These are phyloP conservation scores for Penicillium atrosanguineum DNA, from an alignment of 495 filamentous ascomycete species.

Conservation along the genomic window DNA sequence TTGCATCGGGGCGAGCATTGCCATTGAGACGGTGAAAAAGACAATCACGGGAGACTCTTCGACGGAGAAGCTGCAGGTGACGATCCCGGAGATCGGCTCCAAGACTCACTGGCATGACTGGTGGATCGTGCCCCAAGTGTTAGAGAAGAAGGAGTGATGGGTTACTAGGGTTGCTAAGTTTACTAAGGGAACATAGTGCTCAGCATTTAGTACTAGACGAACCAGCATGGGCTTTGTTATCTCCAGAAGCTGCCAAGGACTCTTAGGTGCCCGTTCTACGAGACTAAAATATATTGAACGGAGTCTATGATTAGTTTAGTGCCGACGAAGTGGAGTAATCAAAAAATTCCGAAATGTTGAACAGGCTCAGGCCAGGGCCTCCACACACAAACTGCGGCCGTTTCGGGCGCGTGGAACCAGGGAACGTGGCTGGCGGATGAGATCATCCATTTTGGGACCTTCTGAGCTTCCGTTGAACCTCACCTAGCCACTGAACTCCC, in stretches of 20 bases:
- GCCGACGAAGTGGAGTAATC: not conserved
- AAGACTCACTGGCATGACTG: constrained; percentile 65
- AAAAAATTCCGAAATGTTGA: not conserved
- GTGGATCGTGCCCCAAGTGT: constrained; percentile 74
- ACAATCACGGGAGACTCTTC: constrained; percentile 21
- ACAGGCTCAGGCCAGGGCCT: constrained; percentile 6
- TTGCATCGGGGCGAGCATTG: constrained; percentile 65
- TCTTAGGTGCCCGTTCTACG: no score
- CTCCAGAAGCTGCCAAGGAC: no score
- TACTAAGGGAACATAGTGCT: no score
- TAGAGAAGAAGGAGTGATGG: constrained; percentile 13
- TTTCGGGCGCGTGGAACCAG: constrained; percentile 12
- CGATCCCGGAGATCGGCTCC: constrained; percentile 51
- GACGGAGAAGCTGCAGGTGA: constrained; percentile 34
- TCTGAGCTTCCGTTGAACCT: not conserved
- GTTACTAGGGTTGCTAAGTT: not conserved
- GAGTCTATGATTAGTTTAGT: no score
- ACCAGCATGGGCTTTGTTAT: no score
- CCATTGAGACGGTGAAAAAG: constrained; percentile 57
- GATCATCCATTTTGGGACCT: constrained; percentile 15
- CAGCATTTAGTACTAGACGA: no score
- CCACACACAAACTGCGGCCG: not conserved
- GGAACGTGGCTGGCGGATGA: constrained; percentile 13
- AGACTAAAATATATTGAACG: no score
- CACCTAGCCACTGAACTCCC: not conserved